phyloP scores from a whole-genome alignment of 768 basidiomycete species.

The Lentinula sp. region DNA sequence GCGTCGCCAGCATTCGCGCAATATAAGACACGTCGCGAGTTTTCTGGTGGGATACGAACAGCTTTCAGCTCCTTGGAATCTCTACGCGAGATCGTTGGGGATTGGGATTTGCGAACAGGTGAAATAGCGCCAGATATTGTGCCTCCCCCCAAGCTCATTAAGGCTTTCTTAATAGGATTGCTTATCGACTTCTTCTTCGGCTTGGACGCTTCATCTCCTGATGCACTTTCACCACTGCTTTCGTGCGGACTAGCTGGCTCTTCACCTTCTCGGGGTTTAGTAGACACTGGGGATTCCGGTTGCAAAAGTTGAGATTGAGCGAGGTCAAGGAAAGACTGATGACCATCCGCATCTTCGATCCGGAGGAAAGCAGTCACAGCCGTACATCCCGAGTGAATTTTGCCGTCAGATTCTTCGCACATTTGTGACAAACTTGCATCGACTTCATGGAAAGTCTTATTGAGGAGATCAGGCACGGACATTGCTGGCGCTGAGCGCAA shows the following conservation, averaged over 20 bases:
- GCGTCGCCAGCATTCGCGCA: conserved; percentile 98
- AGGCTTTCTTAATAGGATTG: conserved; percentile 49
- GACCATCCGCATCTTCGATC: conserved; percentile 74
- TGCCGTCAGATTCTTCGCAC: conserved; percentile 82
- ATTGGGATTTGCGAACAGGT: conserved; percentile 27
- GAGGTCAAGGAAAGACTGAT: conserved; percentile 56
- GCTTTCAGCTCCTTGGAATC: conserved; percentile 17
- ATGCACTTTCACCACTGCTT: conserved; percentile 36
- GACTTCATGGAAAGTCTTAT: conserved; percentile 91
- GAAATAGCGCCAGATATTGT: conserved; percentile 22
- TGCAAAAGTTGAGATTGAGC: conserved; percentile 22
- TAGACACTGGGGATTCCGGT: conserved; percentile 28
- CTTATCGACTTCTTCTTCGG: conserved; percentile 34
- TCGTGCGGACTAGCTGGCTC: conserved; percentile 29
- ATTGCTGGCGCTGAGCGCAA: conserved; percentile 46
- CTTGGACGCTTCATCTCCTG: conserved; percentile 31
- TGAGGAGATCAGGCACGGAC: conserved; percentile 82
- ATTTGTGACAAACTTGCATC: conserved; percentile 79
- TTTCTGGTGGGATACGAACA: conserved; percentile 38
- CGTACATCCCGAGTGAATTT: conserved; percentile 95
- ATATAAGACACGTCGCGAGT: conserved; percentile 75
- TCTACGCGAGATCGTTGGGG: conserved; percentile 24
- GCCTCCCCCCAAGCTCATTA: conserved; percentile 43
- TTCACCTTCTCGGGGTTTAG: conserved; percentile 17
- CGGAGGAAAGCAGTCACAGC: conserved; percentile 95